Evolutionary conservation across 805 yeast genomes (phyloP).

Genomic region (Yarrowia porcina): DNA sequence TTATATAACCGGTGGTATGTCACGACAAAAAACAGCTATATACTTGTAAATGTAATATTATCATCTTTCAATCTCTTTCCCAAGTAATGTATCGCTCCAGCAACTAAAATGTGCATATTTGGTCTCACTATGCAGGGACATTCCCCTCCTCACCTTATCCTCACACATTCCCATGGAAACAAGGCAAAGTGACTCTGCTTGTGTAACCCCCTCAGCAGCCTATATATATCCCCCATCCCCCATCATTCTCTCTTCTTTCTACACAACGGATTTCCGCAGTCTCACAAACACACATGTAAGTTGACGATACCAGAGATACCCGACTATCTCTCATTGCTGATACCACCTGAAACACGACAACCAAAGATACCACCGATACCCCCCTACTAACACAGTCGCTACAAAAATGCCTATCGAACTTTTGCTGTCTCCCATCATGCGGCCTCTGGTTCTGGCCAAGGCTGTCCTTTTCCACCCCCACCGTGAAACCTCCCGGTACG

Average conservation of each 20-base stretch:
- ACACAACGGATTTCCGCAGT: conserved; percentile 19
- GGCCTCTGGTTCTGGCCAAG: conserved; percentile 56
- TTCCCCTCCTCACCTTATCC: conserved; percentile 2
- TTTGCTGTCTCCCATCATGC: conserved; percentile 55
- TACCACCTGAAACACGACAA: neutral
- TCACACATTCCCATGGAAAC: neutral
- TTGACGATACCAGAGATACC: neutral
- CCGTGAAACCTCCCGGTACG: conserved; percentile 53
- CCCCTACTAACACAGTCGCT: conserved; percentile 17
- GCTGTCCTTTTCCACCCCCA: conserved; percentile 55
- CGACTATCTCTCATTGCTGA: neutral
- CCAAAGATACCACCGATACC: neutral
- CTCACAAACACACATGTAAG: conserved; percentile 23
- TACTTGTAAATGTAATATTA: conserved; percentile 14
- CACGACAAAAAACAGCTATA: neutral
- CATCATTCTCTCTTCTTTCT: neutral
- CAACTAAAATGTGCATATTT: neutral
- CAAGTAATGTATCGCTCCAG: neutral
- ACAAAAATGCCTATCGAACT: conserved; percentile 57
- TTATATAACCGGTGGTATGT: no score
- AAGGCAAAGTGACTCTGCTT: neutral
- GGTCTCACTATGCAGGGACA: neutral
- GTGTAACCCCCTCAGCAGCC: neutral
- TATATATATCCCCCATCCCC: neutral
- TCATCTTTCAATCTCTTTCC: neutral